phyloP scores from a whole-genome alignment of 1,284 basidiomycete species.

The Kwoniella shivajii region DNA sequence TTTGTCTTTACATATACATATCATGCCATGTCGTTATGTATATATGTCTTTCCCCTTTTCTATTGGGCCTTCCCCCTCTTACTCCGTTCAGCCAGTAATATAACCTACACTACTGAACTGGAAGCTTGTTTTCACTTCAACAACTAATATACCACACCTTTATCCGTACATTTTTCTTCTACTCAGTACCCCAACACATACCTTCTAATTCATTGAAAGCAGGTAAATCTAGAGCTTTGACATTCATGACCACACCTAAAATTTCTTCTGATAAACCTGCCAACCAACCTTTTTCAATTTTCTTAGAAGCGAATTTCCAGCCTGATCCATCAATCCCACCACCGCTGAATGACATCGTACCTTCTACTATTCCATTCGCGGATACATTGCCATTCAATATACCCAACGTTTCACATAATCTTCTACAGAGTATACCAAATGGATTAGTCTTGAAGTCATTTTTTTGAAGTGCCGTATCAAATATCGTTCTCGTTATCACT shows the following conservation, averaged over 20 bases:
- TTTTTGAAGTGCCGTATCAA: constrained; percentile 44
- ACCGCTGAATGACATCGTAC: constrained; percentile 60
- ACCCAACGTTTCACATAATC: constrained; percentile 81
- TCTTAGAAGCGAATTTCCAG: constrained; percentile 70
- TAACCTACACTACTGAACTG: too few relatives aligned
- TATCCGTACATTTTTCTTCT: neutral
- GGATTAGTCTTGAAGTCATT: constrained; percentile 59
- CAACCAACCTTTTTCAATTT: constrained; percentile 72
- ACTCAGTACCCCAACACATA: constrained; percentile 34
- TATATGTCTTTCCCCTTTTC: too few relatives aligned
- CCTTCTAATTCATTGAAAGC: constrained; percentile 47
- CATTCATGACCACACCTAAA: constrained; percentile 45
- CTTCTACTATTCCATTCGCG: constrained; percentile 28
- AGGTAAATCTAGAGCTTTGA: constrained; percentile 34
- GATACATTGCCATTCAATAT: constrained; percentile 68
- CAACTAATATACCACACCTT: too few relatives aligned
- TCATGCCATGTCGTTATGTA: too few relatives aligned
- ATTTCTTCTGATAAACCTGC: constrained; percentile 69
- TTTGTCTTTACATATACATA: too few relatives aligned
- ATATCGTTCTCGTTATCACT: constrained; percentile 55
- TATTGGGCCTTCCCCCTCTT: too few relatives aligned
- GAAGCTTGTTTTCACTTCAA: too few relatives aligned
- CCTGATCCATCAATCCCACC: constrained; percentile 63
- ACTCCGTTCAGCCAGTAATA: too few relatives aligned
- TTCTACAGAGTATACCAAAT: constrained; percentile 68